These are phyloP conservation scores for Magnaporthiopsis incrustans DNA, from an alignment of 2,329 filamentous ascomycete species.

Conservation along the genomic window DNA sequence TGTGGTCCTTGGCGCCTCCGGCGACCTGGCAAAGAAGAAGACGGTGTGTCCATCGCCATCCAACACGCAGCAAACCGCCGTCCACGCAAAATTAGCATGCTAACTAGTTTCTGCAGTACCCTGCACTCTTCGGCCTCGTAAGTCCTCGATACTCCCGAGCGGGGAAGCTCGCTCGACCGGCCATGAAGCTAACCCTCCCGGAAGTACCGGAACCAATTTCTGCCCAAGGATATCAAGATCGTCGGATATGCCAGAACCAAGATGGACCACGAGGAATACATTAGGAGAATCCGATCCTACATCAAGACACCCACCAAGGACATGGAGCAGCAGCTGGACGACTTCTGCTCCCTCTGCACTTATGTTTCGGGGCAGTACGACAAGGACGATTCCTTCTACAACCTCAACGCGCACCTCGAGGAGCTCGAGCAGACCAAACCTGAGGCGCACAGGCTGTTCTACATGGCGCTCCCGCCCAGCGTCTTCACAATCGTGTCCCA, in stretches of 20 bases:
- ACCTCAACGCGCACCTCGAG: conserved; percentile 77
- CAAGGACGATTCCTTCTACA: conserved; percentile 86
- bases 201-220: conserved; percentile 97
- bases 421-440: conserved; percentile 74
- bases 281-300: conserved; percentile 90
- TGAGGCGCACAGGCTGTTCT: conserved; percentile 90
- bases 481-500: conserved; percentile 98
- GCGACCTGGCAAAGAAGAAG: conserved; percentile 99
- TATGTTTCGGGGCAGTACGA: conserved; percentile 98
- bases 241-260: conserved; percentile 98
- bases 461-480: conserved; percentile 96
- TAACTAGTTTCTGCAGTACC: conserved; percentile 56
- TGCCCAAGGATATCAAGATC: conserved; percentile 92
- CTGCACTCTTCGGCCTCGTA: conserved; percentile 93
- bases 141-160: conserved; percentile 33
- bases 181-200: conserved; percentile 1
- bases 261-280: conserved; percentile 96
- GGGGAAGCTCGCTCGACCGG: not conserved
- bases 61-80: conserved; percentile 16
- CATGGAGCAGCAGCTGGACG: conserved; percentile 86
- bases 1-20: conserved; percentile 91
- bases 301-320: conserved; percentile 99
- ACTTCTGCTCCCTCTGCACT: conserved; percentile 81
- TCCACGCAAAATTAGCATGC: conserved; percentile 11
- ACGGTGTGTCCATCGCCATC: conserved; percentile 50